Conservation (phyloP, 345 rosid species). For the Syzygium grande region DNA sequence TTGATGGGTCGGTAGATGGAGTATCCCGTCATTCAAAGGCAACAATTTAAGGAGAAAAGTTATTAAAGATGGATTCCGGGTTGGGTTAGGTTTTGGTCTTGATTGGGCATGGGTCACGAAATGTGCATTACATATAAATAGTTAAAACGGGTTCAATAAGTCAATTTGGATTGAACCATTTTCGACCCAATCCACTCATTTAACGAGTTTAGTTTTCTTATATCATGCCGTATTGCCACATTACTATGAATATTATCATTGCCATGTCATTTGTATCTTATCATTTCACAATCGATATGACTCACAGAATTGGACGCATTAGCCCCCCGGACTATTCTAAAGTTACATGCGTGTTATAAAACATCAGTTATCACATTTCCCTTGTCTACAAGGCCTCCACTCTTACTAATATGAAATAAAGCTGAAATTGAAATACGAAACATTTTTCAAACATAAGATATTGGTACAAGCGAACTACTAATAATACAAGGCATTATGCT, state of each 20-base stretch:
- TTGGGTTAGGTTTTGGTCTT: too few relatives aligned
- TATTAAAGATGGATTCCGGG: too few relatives aligned
- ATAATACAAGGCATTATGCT: neutral
- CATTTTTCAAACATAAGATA: neutral
- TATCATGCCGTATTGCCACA: neutral
- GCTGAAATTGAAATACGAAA: neutral
- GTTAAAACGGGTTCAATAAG: too few relatives aligned
- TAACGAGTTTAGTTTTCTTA: neutral
- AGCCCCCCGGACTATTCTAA: neutral
- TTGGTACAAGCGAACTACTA: neutral
- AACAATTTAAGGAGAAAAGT: too few relatives aligned
- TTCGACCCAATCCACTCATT: too few relatives aligned
- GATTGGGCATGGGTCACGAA: too few relatives aligned
- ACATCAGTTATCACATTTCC: neutral
- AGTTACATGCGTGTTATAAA: neutral
- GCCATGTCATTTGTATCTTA: neutral
- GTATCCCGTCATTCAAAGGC: too few relatives aligned
- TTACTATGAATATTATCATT: neutral
- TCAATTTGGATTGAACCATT: too few relatives aligned
- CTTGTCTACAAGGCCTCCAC: neutral
- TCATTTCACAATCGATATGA: fast-evolving
- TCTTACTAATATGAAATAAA: neutral
- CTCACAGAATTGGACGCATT: neutral
- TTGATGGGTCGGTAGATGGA: too few relatives aligned
- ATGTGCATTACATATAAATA: too few relatives aligned